phyloP scores from a whole-genome alignment of 2,329 filamentous ascomycete species.

The Phaeosphaeriaceae sp. region DNA sequence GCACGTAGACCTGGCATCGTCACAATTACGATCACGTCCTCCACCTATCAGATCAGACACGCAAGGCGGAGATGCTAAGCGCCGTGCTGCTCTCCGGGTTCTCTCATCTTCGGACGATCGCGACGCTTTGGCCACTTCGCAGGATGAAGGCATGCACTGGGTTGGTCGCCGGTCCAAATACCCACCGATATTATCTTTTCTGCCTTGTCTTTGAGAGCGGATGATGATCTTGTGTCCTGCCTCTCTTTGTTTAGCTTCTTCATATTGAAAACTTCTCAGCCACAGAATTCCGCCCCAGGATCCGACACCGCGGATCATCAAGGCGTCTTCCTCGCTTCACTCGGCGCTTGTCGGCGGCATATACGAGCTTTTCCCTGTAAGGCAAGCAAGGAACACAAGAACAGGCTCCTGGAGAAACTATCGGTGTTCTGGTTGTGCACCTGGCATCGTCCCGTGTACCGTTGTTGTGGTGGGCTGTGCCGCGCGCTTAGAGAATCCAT shows the following conservation, averaged over 20 bases:
- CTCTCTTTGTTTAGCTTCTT: neutral
- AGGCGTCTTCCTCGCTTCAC: slow-evolving; percentile 2
- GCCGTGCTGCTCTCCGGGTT: neutral
- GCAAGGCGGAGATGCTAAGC: neutral
- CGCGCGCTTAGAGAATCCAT: slow-evolving; percentile 4
- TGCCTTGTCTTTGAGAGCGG: neutral
- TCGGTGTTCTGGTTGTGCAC: neutral
- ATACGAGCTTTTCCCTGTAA: neutral
- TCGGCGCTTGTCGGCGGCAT: slow-evolving; percentile 7
- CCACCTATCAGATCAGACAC: neutral
- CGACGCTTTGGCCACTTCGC: neutral
- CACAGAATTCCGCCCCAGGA: neutral
- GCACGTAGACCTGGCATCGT: neutral
- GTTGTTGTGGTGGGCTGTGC: slow-evolving; percentile 2
- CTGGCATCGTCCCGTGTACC: neutral
- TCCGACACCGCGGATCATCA: neutral
- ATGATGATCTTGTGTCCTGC: neutral
- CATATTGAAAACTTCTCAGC: neutral
- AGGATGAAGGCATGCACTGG: neutral
- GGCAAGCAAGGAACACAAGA: neutral
- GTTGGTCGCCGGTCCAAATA: neutral
- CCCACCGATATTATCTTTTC: neutral
- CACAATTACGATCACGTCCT: neutral
- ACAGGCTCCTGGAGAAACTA: neutral
- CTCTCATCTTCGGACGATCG: neutral